A percentile compares a stretch with the other conserved stretches of the same genome.
Evolutionary conservation across 176 grass and related monocot genomes (phyloP).

Genomic region (Phyllostachys edulis): DNA sequence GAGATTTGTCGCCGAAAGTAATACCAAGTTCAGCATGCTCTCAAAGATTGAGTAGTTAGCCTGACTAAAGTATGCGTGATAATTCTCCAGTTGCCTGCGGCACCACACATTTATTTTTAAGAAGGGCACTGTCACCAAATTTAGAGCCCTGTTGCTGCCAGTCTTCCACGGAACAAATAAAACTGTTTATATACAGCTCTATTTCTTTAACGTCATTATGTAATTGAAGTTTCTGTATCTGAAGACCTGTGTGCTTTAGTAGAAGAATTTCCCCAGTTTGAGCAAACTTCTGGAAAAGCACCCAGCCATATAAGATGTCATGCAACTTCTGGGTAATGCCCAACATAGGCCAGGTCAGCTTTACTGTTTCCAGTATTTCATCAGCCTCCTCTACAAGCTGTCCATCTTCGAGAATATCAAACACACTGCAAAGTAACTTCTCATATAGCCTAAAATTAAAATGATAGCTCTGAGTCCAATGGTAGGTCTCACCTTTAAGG

Average conservation of each 20-base stretch:
- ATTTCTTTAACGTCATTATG: slow-evolving; percentile 46
- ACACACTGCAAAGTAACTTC: slow-evolving; percentile 80
- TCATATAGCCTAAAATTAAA: slow-evolving; percentile 86
- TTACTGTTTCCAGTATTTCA: slow-evolving; percentile 72
- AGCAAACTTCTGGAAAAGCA: slow-evolving; percentile 83
- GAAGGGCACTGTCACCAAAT: slow-evolving; percentile 45
- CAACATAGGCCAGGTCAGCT: slow-evolving; percentile 71
- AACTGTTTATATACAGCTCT: slow-evolving; percentile 60
- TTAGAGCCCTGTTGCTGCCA: slow-evolving; percentile 41
- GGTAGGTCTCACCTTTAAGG: slow-evolving; percentile 60
- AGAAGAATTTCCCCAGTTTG: slow-evolving; percentile 68
- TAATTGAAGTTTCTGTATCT: slow-evolving; percentile 52
- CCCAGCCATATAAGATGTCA: slow-evolving; percentile 65
- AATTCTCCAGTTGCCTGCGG: slow-evolving; percentile 61
- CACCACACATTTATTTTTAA: slow-evolving; percentile 73
- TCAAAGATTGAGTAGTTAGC: slow-evolving; percentile 60
- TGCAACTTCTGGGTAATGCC: slow-evolving; percentile 80
- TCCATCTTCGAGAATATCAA: slow-evolving; percentile 96
- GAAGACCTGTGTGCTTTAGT: slow-evolving; percentile 57
- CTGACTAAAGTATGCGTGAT: slow-evolving; percentile 82
- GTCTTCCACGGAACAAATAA: slow-evolving; percentile 65
- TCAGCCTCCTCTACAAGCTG: slow-evolving; percentile 87
- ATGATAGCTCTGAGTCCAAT: slow-evolving; percentile 73
- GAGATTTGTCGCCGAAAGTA: slow-evolving; percentile 33
- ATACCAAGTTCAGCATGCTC: slow-evolving; percentile 51